Evolutionary conservation across 1,284 basidiomycete species (phyloP).

Genomic region (Heliocybe sulcata): DNA sequence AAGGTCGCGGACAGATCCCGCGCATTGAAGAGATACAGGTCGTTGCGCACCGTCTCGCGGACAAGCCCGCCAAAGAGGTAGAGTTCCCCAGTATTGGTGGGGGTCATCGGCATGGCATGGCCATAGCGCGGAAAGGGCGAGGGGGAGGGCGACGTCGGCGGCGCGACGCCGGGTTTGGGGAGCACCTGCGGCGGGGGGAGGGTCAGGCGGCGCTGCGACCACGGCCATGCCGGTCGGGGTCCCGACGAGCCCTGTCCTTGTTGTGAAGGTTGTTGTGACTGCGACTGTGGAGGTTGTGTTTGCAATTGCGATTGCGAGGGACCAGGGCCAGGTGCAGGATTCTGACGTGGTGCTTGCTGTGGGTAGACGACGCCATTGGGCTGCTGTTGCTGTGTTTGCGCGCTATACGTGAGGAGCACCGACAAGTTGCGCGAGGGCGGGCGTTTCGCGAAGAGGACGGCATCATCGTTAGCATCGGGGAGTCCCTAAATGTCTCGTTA

Average conservation of each 20-base stretch:
- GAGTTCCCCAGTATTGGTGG: conserved; percentile 73
- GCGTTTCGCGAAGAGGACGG: neutral
- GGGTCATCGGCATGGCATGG: conserved; percentile 78
- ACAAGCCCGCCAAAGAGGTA: conserved; percentile 93
- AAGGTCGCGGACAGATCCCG: conserved; percentile 62
- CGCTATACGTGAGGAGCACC: neutral
- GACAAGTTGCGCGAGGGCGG: neutral
- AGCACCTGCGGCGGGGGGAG: conserved; percentile 49
- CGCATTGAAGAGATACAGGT: conserved; percentile 80
- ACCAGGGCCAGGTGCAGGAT: neutral
- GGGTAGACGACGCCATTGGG: conserved; percentile 14
- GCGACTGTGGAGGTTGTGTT: conserved; percentile 8
- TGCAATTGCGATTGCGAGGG: no score
- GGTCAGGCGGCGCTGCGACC: conserved; percentile 54
- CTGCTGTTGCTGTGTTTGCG: neutral
- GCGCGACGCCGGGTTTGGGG: conserved; percentile 44
- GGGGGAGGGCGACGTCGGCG: conserved; percentile 49
- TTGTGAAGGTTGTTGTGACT: conserved; percentile 15
- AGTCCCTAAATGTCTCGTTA: neutral
- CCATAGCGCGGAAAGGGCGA: conserved; percentile 92
- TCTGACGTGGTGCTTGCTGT: conserved; percentile 1
- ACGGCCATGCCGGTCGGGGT: conserved; percentile 53
- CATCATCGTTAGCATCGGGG: no score
- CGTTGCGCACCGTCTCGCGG: conserved; percentile 78
- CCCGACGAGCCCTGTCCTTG: conserved; percentile 20